Evolutionary conservation across 2,329 filamentous ascomycete species (phyloP), one percentile per base, ranked within the genome.

Genomic region (Aspergillus sp.): DNA sequence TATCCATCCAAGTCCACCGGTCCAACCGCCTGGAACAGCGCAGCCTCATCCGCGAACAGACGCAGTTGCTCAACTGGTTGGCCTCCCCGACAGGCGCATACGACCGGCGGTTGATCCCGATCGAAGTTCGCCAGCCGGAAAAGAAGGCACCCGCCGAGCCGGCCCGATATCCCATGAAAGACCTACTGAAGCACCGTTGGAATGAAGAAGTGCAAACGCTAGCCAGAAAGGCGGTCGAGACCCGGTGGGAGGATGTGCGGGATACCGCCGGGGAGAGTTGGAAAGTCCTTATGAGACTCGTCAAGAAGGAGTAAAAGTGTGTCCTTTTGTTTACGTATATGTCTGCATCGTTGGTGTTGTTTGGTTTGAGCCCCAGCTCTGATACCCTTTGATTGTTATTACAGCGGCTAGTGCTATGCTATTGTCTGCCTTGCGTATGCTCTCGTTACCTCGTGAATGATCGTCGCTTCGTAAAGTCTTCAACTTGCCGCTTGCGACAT

Each of bases 151-250:
- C 13, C 13, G 5, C 31, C 11, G 29, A 45, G 34, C 17, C 47
- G 42, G 47, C 23, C 41, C 25, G 44, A 46, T 78, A 80, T 23
- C 78, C 79, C 45, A 74, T 88, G 46, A 67, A 85, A 49, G 88
- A 91, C 66, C 76, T 83, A 32, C 79, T 86, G 62, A 93, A 93
- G 76, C 86, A 89, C 64, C 78, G 83, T 55, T 93, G 89, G 89
- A 93, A 94, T 70, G 72, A 80, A 47, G 88, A 93, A 71, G 72
- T 93, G 32, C 81, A 87, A 68, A 78, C 78, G 55, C 79, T 86
- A 47, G 86, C 88, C 50, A 78, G 78, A 53, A 87, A 83, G 79
- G 81, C 84, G 52, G 84, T 91, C 71, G 78, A 73, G 31, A 84
- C 81, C 55, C 82, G 88, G 68, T 90, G 86, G 87, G 73, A 77